Evolutionary conservation across 768 basidiomycete genomes (phyloP).

Genomic region (Coprinopsis cinerea): DNA sequence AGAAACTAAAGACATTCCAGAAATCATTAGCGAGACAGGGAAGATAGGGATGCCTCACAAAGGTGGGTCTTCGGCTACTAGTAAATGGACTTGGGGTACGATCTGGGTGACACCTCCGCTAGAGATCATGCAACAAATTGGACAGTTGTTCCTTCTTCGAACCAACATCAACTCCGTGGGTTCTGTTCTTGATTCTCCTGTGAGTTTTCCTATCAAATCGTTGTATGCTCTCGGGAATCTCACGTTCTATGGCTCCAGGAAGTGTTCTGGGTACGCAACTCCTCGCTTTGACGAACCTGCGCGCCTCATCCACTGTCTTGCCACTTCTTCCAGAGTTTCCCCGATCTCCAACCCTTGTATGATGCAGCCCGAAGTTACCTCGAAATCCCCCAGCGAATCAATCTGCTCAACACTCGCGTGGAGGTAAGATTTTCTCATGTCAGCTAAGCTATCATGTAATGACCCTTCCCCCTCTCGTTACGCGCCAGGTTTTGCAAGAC

Average conservation of each 20-base stretch:
- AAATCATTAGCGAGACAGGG: constrained; percentile 88
- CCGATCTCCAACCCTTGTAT: constrained; percentile 92
- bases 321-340: constrained; percentile 60
- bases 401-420: constrained; percentile 88
- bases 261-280: constrained; percentile 78
- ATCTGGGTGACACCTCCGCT: constrained; percentile 10
- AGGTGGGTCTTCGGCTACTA: constrained; percentile 33
- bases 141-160: constrained; percentile 86
- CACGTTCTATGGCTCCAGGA: constrained; percentile 45
- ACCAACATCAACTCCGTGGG: constrained; percentile 96
- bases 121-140: constrained; percentile 98
- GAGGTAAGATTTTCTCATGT: constrained; percentile 47
- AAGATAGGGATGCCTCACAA: constrained; percentile 89
- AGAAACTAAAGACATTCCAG: constrained; percentile 94
- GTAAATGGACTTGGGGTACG: constrained; percentile 9
- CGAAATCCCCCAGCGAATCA: constrained; percentile 91
- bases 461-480: constrained; percentile 5
- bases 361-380: constrained; percentile 91
- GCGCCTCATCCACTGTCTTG: constrained; percentile 1
- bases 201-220: constrained; percentile 32
- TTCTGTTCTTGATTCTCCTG: constrained; percentile 93
- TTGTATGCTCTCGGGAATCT: constrained; percentile 9
- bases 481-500: constrained; percentile 80
- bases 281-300: not conserved
- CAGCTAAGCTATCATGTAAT: constrained; percentile 2